Evolutionary conservation across 2,329 filamentous ascomycete species (phyloP).

Genomic region (Fusarium veterinarium): DNA sequence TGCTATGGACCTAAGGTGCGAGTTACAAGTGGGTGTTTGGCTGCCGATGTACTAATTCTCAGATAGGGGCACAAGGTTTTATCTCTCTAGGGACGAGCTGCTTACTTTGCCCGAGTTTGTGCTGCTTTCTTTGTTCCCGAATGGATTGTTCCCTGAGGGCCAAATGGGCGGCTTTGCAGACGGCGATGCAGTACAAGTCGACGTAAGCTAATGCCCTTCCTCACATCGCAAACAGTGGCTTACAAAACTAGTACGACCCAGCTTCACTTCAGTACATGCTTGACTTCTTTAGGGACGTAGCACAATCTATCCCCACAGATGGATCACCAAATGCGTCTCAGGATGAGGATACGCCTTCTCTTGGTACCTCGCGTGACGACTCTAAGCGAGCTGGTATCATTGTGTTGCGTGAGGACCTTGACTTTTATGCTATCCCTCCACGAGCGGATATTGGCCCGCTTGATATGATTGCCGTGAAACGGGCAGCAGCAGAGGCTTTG

Average conservation of each 20-base stretch:
- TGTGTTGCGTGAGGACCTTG: slow-evolving; percentile 92
- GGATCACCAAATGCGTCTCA: slow-evolving; percentile 73
- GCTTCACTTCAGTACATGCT: slow-evolving; percentile 98
- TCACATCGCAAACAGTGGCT: slow-evolving; percentile 4
- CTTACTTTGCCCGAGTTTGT: slow-evolving; percentile 97
- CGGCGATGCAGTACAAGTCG: slow-evolving; percentile 94
- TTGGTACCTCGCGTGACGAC: slow-evolving; percentile 79
- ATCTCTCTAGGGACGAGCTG: slow-evolving; percentile 92
- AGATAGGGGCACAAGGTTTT: slow-evolving; percentile 87
- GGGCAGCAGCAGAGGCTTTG: slow-evolving; percentile 87
- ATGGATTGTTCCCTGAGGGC: slow-evolving; percentile 96
- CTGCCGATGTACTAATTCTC: slow-evolving; percentile 40
- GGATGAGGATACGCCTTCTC: slow-evolving; percentile 71
- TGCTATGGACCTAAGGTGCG: slow-evolving; percentile 90
- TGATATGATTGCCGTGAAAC: slow-evolving; percentile 97
- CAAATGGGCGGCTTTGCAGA: slow-evolving; percentile 95
- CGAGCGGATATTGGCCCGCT: slow-evolving; percentile 82
- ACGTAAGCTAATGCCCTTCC: slow-evolving; percentile 72
- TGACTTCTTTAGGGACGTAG: slow-evolving; percentile 96
- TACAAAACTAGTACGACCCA: slow-evolving; percentile 83
- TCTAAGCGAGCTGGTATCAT: slow-evolving; percentile 97
- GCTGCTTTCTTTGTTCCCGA: slow-evolving; percentile 95
- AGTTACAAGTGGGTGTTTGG: neutral
- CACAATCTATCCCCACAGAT: slow-evolving; percentile 90
- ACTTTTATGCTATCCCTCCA: slow-evolving; percentile 97